These are phyloP conservation scores for Dactylorhiza incarnata DNA, from an alignment of 106 monocot genomes.

Conservation along the genomic window DNA sequence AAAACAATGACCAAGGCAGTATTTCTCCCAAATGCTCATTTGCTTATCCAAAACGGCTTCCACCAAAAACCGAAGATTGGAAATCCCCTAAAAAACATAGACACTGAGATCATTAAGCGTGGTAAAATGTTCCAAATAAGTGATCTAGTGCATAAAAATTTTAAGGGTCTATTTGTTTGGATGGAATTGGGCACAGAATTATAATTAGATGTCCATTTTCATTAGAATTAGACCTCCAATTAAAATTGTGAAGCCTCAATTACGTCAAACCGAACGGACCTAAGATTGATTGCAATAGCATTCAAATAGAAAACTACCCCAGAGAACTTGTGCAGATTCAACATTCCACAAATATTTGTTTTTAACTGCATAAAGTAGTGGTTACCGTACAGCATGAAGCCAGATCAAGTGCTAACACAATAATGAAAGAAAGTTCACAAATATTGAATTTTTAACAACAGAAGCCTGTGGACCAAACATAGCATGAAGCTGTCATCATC, in stretches of 20 bases:
- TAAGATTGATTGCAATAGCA: background rate
- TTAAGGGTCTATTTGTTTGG: too few species aligned
- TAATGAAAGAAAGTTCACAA: too few species aligned
- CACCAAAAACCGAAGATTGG: conserved; percentile 30
- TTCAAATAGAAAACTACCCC: background rate
- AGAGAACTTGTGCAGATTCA: background rate
- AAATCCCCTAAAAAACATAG: conserved; percentile 37
- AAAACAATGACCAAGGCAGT: conserved; percentile 62
- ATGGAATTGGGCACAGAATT: background rate
- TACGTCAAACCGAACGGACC: background rate
- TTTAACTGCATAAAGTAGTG: background rate
- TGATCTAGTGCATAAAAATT: background rate
- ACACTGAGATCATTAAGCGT: background rate
- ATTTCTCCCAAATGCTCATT: conserved; percentile 69
- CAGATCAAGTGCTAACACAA: background rate
- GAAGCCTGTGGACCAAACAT: background rate
- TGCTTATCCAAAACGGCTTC: conserved; percentile 41
- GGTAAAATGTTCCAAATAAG: background rate
- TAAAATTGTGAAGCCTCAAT: background rate
- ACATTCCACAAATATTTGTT: conserved; percentile 1
- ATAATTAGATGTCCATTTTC: background rate
- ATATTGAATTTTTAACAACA: background rate
- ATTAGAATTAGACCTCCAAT: background rate
- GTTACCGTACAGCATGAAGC: background rate
- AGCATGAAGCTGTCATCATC: background rate